Base-by-base conservation (phyloP, 169 alveolate species). In the Eimeria brunetti region DNA sequence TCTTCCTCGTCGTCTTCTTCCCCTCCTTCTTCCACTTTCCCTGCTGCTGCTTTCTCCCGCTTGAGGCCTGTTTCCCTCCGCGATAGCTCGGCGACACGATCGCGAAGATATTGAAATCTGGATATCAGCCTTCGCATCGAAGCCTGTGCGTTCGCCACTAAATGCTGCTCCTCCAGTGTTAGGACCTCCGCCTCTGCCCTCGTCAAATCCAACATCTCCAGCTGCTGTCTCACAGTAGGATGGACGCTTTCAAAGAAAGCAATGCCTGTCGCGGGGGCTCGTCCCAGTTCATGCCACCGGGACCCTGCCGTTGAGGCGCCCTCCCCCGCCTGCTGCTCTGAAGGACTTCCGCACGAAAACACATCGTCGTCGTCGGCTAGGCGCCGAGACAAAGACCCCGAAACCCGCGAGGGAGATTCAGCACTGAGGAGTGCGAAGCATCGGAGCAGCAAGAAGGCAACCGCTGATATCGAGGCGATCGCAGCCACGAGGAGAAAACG, bases 341-440 rank as follows among this genome's bases (percentile, higher is more conserved):
- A 20, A 67, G 76, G 33, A n/a, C 36, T 33, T 16, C 11, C 8
- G 85, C 85, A 75, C 8, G 85, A 0, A 44, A 75, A 75, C 38
- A 44, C 60, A 75, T 75, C 85, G 58, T 75, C 85, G 20, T 75
- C 85, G 18, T 44, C 85, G 9, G 85, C 49, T 44, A 75, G 49
- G 24, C 14, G 56, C 22, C 85, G 58, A 24, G 58, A 33, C n/a
- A 16, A 5, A 75, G 85, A 75, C 14, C 85, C 58, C 24, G 85
- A 38, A 22, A 38, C 20, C 36, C 36, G 24, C 58, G 41, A 75
- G 22, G 56, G 41, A 27, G 60, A 38, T 58, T 75, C 58, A 0
- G 38, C 51, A 75, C 60, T 16, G 38, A 75, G 85, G 16, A 75
- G 38, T 44, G 60, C 51, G 58, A 41, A 75, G 41, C 85, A 75